Percentiles rank a stretch among this genome's conserved stretches.
These are phyloP conservation scores for Micromonas commoda DNA, from an alignment of 139 green algal species.

Conservation along the genomic window DNA sequence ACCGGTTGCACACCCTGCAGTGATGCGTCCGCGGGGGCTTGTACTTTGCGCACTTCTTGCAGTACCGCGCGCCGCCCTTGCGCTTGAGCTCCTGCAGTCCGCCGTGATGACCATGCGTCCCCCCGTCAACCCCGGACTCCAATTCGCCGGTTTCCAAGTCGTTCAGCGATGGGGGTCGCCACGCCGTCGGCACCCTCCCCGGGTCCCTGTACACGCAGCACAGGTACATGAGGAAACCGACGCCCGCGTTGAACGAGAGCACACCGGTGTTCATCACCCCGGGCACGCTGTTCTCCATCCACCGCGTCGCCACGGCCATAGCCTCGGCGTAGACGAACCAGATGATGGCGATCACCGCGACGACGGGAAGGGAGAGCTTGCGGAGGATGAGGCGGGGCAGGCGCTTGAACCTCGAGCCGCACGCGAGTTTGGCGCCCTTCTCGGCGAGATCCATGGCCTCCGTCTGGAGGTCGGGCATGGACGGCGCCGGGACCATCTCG, in stretches of 20 bases:
- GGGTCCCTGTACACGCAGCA: conserved; percentile 31
- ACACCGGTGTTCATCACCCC: conserved; percentile 21
- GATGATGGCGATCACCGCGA: conserved; percentile 32
- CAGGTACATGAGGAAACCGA: conserved; percentile 33
- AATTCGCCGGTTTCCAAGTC: background rate
- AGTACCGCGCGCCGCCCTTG: conserved; percentile 63
- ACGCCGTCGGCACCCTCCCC: conserved; percentile 29
- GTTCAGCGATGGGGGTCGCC: too few species aligned
- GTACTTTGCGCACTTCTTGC: conserved; percentile 69
- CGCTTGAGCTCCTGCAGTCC: conserved; percentile 47
- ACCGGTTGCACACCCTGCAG: conserved; percentile 75
- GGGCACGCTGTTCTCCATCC: conserved; percentile 30
- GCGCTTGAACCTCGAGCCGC: too few species aligned
- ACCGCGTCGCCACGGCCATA: conserved; percentile 22
- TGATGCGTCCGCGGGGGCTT: conserved; percentile 82
- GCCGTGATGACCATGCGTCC: background rate
- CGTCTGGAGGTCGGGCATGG: too few species aligned
- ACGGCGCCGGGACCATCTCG: too few species aligned
- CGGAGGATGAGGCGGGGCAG: too few species aligned
- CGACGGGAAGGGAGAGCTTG: conserved; percentile 37
- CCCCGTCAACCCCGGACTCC: conserved; percentile 28
- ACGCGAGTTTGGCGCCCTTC: too few species aligned
- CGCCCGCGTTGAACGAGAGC: conserved; percentile 20
- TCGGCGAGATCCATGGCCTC: too few species aligned
- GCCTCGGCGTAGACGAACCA: conserved; percentile 30